Conservation (phyloP, 352 stramenopile species). For the Stramenopiles sp. region DNA sequence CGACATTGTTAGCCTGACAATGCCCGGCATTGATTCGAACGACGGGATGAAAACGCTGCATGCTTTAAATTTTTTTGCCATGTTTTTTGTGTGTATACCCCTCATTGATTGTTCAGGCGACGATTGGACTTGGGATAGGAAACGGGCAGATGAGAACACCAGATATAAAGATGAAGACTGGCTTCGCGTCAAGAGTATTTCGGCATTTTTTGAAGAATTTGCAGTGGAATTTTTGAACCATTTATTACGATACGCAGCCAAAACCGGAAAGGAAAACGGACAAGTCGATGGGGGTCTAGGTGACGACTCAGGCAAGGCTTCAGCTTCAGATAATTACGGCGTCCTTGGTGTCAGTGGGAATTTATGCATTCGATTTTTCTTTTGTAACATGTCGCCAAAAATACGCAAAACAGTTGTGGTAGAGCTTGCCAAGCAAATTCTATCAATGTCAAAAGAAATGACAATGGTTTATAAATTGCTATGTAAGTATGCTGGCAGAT, state of each 20-base stretch:
- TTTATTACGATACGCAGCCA: background rate
- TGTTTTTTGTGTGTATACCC: background rate
- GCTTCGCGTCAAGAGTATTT: background rate
- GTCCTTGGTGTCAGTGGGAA: background rate
- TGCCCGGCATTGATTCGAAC: background rate
- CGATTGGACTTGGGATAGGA: background rate
- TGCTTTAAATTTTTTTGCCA: background rate
- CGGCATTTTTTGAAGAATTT: background rate
- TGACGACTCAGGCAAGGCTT: background rate
- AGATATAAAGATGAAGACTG: background rate
- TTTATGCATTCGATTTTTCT: background rate
- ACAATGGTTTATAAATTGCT: background rate
- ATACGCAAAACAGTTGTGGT: background rate
- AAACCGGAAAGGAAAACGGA: background rate
- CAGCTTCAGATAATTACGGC: background rate
- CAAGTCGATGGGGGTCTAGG: background rate
- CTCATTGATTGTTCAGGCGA: background rate
- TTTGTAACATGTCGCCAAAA: background rate
- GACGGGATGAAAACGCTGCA: background rate
- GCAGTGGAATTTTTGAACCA: background rate
- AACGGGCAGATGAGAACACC: no score
- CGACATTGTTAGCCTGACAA: background rate
- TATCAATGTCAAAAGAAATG: background rate
- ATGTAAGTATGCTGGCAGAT: background rate
- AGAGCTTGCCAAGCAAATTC: background rate